These are phyloP conservation scores for Breviolum minutum DNA, from an alignment of 73 alveolate species.

Conservation along the genomic window DNA sequence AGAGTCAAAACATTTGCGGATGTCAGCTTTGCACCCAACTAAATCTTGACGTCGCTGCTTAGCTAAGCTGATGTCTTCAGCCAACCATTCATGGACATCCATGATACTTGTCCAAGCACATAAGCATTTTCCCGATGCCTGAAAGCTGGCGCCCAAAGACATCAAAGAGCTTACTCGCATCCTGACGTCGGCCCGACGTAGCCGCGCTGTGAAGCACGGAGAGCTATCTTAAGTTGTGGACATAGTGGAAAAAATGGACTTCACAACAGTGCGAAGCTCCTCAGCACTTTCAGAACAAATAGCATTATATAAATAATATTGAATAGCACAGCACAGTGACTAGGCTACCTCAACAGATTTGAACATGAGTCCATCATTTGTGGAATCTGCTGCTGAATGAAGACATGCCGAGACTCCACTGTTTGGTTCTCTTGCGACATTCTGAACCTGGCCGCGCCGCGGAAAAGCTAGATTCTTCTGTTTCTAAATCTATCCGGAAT, in stretches of 20 bases:
- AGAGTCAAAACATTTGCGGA: constrained; percentile 14
- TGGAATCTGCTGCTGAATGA: neutral
- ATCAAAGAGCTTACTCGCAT: neutral
- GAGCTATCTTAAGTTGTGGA: too few relatives aligned
- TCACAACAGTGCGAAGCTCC: too few relatives aligned
- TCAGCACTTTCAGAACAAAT: too few relatives aligned
- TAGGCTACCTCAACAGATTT: too few relatives aligned
- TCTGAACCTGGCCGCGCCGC: neutral
- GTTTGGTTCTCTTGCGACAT: constrained; percentile 18
- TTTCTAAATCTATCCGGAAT: too few relatives aligned
- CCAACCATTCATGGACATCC: neutral
- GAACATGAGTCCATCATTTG: too few relatives aligned
- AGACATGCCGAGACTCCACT: neutral
- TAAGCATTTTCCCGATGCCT: constrained; percentile 29
- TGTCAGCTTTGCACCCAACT: constrained; percentile 9
- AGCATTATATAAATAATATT: too few relatives aligned
- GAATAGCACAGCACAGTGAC: too few relatives aligned
- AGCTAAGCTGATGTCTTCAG: neutral
- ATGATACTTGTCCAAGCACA: constrained; percentile 17
- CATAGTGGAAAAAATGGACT: too few relatives aligned
- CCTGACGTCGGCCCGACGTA: too few relatives aligned
- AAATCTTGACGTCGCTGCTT: neutral
- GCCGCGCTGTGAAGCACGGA: too few relatives aligned
- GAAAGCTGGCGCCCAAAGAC: neutral
- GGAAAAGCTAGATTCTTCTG: too few relatives aligned